These are phyloP conservation scores for Triticum monococcum DNA, from an alignment of 176 grass and related monocot species.

Conservation along the genomic window DNA sequence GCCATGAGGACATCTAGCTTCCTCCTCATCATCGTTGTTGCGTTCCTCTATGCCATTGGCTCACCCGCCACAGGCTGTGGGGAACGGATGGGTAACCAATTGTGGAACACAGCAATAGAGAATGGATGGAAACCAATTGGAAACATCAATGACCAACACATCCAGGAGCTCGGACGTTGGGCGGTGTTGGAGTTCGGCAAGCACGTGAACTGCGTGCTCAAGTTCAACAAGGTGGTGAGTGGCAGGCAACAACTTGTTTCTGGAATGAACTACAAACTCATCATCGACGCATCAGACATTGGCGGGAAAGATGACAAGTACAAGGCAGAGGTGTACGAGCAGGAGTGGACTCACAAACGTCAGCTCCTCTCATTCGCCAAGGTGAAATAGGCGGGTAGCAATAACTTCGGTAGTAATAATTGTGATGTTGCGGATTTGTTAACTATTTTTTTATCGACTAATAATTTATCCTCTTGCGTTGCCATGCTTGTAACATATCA, in stretches of 20 bases:
- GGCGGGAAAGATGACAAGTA: slow-evolving; percentile 5
- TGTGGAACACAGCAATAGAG: neutral
- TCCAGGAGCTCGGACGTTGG: slow-evolving; percentile 20
- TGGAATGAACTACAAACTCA: slow-evolving; percentile 40
- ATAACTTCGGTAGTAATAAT: neutral
- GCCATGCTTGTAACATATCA: neutral
- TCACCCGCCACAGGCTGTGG: neutral
- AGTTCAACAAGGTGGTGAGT: slow-evolving; percentile 24
- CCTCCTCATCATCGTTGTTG: neutral
- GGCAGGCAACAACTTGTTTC: slow-evolving; percentile 34
- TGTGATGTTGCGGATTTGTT: neutral
- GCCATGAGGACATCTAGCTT: neutral
- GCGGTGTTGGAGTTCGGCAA: slow-evolving; percentile 30
- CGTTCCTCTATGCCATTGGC: neutral
- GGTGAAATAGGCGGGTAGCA: neutral
- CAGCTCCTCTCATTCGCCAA: slow-evolving; percentile 36
- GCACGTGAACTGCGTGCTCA: neutral
- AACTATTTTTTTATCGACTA: neutral
- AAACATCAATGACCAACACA: slow-evolving; percentile 24
- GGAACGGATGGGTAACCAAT: neutral
- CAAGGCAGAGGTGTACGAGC: slow-evolving; percentile 40
- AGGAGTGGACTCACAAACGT: neutral
- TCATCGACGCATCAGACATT: neutral
- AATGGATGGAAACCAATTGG: slow-evolving; percentile 17
- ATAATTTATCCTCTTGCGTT: neutral